Percentiles rank a stretch among this genome's conserved stretches.
Evolutionary conservation across 106 monocot species (phyloP).

Genomic region (Phalaenopsis aphrodite): DNA sequence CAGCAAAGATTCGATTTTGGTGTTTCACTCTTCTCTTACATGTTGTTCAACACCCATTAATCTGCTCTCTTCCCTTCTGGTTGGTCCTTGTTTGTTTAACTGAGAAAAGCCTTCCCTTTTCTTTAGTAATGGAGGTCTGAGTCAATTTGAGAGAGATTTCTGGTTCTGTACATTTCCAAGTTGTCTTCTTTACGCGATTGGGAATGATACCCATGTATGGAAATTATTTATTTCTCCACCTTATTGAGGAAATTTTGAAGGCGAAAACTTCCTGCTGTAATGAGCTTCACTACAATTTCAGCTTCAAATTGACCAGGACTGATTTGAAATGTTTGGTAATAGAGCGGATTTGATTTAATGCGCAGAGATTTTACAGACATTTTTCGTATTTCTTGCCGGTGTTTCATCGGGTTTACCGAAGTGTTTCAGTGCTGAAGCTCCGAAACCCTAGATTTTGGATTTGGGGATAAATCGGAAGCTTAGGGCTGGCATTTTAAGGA

Average conservation of each 20-base stretch:
- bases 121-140: neutral
- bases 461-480: neutral
- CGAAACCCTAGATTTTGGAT: conserved; percentile 1
- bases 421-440: too few relatives aligned
- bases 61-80: neutral
- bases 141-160: neutral
- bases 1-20: neutral
- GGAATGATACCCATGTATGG: conserved; percentile 1
- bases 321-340: neutral
- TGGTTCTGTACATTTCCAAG: neutral
- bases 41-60: neutral
- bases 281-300: neutral
- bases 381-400: neutral
- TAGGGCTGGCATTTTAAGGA: too few relatives aligned
- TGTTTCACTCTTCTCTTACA: neutral
- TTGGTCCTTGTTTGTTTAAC: conserved; percentile 2
- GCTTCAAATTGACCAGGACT: neutral
- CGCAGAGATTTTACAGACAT: neutral
- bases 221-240: neutral
- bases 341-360: conserved; percentile 3
- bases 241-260: neutral
- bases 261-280: neutral
- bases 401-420: neutral
- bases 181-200: neutral
- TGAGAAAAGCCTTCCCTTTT: neutral